These are phyloP conservation scores for Wickerhamiella parazyma DNA, from an alignment of 805 yeast species.

Conservation along the genomic window DNA sequence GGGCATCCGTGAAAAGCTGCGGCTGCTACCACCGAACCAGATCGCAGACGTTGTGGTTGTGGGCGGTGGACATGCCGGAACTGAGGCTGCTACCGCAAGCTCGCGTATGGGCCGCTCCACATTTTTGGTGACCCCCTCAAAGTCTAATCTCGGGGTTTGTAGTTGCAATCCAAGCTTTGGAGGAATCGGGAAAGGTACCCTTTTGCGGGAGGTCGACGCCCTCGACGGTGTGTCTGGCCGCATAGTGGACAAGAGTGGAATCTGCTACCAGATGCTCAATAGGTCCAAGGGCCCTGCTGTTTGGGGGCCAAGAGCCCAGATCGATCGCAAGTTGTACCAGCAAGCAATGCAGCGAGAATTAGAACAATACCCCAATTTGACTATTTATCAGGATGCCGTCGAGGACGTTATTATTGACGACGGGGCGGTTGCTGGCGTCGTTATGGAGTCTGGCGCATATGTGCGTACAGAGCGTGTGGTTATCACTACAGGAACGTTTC, in stretches of 20 bases:
- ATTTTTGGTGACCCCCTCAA: constrained; percentile 60
- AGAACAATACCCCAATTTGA: constrained; percentile 39
- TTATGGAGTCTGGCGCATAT: constrained; percentile 53
- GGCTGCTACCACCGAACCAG: not conserved
- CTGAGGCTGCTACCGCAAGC: constrained; percentile 91
- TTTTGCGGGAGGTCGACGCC: constrained; percentile 88
- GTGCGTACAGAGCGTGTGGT: constrained; percentile 56
- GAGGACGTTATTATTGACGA: constrained; percentile 57
- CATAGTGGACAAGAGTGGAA: constrained; percentile 86
- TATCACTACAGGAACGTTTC: constrained; percentile 89
- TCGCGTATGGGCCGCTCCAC: constrained; percentile 71
- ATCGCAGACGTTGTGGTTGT: constrained; percentile 63
- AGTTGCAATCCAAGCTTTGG: constrained; percentile 98
- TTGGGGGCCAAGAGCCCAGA: constrained; percentile 97
- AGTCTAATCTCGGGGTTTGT: constrained; percentile 74
- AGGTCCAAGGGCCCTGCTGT: constrained; percentile 89
- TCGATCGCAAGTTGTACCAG: constrained; percentile 70
- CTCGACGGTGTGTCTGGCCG: constrained; percentile 80
- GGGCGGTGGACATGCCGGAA: constrained; percentile 99
- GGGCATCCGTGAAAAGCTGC: not conserved
- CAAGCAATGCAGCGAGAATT: constrained; percentile 65
- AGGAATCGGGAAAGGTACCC: constrained; percentile 94
- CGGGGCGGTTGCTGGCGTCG: constrained; percentile 52
- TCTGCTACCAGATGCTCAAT: constrained; percentile 78
- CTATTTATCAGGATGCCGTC: constrained; percentile 59